Conservation (phyloP, 2,329 filamentous ascomycete species). For the Aspergillus floridensis region DNA sequence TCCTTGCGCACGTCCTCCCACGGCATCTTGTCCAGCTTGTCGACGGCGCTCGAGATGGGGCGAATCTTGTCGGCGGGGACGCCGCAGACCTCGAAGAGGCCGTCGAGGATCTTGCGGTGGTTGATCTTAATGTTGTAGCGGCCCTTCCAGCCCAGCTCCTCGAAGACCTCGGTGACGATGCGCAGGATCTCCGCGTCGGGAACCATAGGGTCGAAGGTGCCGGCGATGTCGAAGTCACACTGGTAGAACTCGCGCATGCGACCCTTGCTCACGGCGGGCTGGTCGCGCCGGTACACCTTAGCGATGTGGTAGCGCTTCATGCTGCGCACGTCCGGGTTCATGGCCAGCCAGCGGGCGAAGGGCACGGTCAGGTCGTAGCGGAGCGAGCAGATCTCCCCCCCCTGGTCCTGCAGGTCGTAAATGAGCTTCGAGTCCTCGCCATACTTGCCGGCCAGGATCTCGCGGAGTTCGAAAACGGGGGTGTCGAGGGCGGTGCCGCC, state of each 20-base stretch:
- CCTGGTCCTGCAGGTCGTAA: slow-evolving; percentile 84
- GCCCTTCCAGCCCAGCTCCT: slow-evolving; percentile 70
- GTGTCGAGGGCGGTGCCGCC: slow-evolving; percentile 78
- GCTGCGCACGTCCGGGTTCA: slow-evolving; percentile 77
- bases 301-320: slow-evolving; percentile 96
- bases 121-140: slow-evolving; percentile 89
- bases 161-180: slow-evolving; percentile 82
- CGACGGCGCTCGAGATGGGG: slow-evolving; percentile 85
- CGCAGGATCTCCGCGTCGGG: slow-evolving; percentile 86
- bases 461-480: slow-evolving; percentile 79
- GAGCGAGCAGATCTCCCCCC: slow-evolving; percentile 78
- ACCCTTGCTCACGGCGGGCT: slow-evolving; percentile 84
- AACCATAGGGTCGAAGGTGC: slow-evolving; percentile 81
- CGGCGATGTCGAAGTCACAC: slow-evolving; percentile 95
- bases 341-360: slow-evolving; percentile 87
- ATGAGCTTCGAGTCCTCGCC: slow-evolving; percentile 91
- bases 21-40: slow-evolving; percentile 88
- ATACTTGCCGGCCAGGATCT: slow-evolving; percentile 86
- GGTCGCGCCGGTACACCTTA: slow-evolving; percentile 81
- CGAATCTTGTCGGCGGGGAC: slow-evolving; percentile 84
- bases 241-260: slow-evolving; percentile 96
- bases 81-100: slow-evolving; percentile 85
- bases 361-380: slow-evolving; percentile 87
- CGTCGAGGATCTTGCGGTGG: slow-evolving; percentile 90
- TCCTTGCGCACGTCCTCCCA: slow-evolving; percentile 89